Evolutionary conservation across 2,329 filamentous ascomycete species (phyloP), one percentile per base, ranked within the genome.

Genomic region (Purpureocillium lavendulum): DNA sequence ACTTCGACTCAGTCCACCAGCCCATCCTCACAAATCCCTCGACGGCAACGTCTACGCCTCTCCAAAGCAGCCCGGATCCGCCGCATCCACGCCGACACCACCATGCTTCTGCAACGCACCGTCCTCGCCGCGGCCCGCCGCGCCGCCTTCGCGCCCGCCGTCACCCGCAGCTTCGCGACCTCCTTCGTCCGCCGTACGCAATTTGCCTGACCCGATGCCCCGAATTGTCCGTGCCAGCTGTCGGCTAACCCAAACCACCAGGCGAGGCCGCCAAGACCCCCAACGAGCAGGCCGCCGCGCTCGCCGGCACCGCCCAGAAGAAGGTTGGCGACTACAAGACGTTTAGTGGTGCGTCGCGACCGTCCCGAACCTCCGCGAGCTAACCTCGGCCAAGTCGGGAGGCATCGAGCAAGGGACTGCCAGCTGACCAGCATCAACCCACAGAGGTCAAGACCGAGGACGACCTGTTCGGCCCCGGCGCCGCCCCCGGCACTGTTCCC

Each of bases 391-490:
- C 46, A 48, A 47, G 42, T 33, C 33, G 36, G 47, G 40, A 48
- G 12, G 12, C 26, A 36, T 33, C 33, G 15, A 45, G 43, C 13
- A 44, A 38, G 41, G 37, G 10, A 26, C 6, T 26, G 21, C 21
- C 29, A 42, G 43, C 51, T 55, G 46, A 51, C 45, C 40, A 45
- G 45, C 31, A 43, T 30, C 41, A 16, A 33, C 33, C 37, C 45
- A 51, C 64, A 98, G 92, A 97, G 56, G 77, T 98, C 70, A 83
- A 83, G 71, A 68, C 61, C 49, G 77, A 84, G 52, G 75, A 79
- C n/a, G 92, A 98, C 66, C 85, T 98, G 44, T 53, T 94, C 50
- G 77, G 84, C 48, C 85, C 87, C 28, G 92, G 92, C 72, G 88
- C 84, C 55, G 66, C 77, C 55, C 70, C 80, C 49, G 90, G 92